These are phyloP conservation scores for Penicillium corylophilum DNA, from an alignment of 2,329 filamentous ascomycete genomes.

Conservation along the genomic window DNA sequence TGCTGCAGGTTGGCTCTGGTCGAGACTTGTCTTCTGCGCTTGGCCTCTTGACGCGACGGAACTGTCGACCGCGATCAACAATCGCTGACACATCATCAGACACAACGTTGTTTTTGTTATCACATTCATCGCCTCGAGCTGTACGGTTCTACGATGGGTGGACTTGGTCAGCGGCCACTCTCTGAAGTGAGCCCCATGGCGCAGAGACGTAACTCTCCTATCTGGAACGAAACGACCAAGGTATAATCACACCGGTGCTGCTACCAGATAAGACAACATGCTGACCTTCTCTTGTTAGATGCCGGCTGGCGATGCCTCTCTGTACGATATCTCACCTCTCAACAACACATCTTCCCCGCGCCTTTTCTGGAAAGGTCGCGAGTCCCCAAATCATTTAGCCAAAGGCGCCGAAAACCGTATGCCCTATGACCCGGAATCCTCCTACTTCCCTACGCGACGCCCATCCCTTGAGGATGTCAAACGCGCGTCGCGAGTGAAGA, in stretches of 20 bases:
- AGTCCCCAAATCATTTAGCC: constrained; percentile 65
- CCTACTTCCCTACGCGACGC: constrained; percentile 72
- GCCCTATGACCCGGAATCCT: constrained; percentile 58
- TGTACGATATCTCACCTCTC: constrained; percentile 80
- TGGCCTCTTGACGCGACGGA: background rate
- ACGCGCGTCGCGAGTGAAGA: constrained; percentile 91
- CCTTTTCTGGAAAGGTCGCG: constrained; percentile 82
- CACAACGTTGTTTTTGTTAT: constrained; percentile 5
- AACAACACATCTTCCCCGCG: constrained; percentile 67
- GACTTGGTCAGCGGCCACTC: constrained; percentile 68
- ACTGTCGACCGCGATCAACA: constrained; percentile 1
- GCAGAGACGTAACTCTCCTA: constrained; percentile 86
- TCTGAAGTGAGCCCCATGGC: constrained; percentile 86
- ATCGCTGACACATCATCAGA: constrained; percentile 14
- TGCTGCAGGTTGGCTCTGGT: constrained; percentile 7
- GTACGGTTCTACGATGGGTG: constrained; percentile 62
- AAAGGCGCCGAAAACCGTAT: constrained; percentile 68
- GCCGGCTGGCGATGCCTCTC: constrained; percentile 71
- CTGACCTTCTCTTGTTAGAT: constrained; percentile 57
- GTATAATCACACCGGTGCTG: constrained; percentile 45
- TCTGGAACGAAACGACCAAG: constrained; percentile 75
- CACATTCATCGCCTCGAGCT: constrained; percentile 33
- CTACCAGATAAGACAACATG: background rate
- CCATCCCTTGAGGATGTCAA: constrained; percentile 95
- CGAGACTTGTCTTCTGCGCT: background rate